These are phyloP conservation scores for Trichophyton equinum DNA, from an alignment of 2,329 filamentous ascomycete species.

Conservation along the genomic window DNA sequence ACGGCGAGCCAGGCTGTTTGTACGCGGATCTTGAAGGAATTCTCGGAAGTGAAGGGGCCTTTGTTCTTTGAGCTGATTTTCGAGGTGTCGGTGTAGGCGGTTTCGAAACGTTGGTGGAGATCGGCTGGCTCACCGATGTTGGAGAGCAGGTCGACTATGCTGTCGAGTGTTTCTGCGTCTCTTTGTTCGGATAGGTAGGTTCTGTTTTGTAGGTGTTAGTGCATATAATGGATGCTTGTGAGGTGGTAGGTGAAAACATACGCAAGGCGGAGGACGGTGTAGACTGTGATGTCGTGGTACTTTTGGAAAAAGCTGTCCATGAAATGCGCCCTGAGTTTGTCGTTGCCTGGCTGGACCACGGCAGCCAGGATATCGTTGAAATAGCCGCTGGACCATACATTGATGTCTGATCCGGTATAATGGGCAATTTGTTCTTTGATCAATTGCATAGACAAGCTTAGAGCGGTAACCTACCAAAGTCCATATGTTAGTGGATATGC, in stretches of 20 bases:
- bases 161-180: conserved; percentile 23
- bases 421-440: conserved; percentile 65
- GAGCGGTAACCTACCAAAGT: conserved; percentile 45
- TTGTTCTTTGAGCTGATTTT: conserved; percentile 45
- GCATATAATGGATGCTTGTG: background rate
- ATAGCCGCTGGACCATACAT: conserved; percentile 55
- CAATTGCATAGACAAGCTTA: conserved; percentile 72
- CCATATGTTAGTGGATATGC: conserved; percentile 6
- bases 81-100: conserved; percentile 37
- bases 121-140: conserved; percentile 55
- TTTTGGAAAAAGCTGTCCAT: conserved; percentile 64
- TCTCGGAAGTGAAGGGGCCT: conserved; percentile 51
- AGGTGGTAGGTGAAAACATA: conserved; percentile 32
- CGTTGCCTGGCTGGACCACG: conserved; percentile 47
- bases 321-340: conserved; percentile 57
- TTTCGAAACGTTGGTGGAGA: conserved; percentile 25
- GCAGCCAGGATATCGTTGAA: conserved; percentile 53
- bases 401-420: conserved; percentile 42
- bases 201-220: conserved; percentile 14
- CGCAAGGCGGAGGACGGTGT: conserved; percentile 63
- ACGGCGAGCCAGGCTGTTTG: conserved; percentile 80
- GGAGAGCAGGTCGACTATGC: conserved; percentile 28
- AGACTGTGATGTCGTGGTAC: conserved; percentile 75
- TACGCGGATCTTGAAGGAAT: conserved; percentile 62
- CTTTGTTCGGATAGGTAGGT: conserved; percentile 23